These are phyloP conservation scores for Fusarium verrucosum DNA, from an alignment of 2,329 filamentous ascomycete genomes.

Conservation along the genomic window DNA sequence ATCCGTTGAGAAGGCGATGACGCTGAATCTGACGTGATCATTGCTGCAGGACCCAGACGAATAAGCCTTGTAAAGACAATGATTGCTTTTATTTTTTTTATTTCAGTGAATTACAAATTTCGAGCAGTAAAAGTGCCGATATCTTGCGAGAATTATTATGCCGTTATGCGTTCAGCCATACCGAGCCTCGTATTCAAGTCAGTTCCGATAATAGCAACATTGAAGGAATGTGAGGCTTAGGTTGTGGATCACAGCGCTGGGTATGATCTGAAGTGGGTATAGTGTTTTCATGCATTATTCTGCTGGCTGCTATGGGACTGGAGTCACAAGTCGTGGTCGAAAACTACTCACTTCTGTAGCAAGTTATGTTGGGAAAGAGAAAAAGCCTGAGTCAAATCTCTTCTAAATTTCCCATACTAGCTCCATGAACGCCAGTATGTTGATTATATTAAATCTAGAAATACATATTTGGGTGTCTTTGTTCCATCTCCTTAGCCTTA, in stretches of 20 bases:
- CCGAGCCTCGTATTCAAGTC: not conserved
- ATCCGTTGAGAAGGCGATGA: not conserved
- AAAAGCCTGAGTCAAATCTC: too few relatives aligned
- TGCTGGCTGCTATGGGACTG: too few relatives aligned
- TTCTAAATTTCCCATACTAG: too few relatives aligned
- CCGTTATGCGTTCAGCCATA: not conserved
- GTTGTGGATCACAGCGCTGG: too few relatives aligned
- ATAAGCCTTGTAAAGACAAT: not conserved
- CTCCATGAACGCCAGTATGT: too few relatives aligned
- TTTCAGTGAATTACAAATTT: not conserved
- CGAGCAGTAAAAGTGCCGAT: not conserved
- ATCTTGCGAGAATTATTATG: not conserved
- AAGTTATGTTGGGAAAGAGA: too few relatives aligned
- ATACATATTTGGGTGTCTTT: slow-evolving; percentile 33
- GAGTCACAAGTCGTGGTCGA: too few relatives aligned
- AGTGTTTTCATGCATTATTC: too few relatives aligned
- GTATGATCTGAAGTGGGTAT: too few relatives aligned
- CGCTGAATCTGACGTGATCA: slow-evolving; percentile 4
- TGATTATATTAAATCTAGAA: slow-evolving; percentile 18
- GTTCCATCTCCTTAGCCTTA: slow-evolving; percentile 32
- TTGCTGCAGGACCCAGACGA: not conserved
- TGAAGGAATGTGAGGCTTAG: not conserved
- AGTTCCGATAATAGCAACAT: not conserved
- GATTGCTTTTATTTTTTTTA: not conserved
- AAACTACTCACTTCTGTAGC: too few relatives aligned